Base-by-base conservation (phyloP, 495 filamentous ascomycete genomes). In the Aspergillus saccharolyticus region DNA sequence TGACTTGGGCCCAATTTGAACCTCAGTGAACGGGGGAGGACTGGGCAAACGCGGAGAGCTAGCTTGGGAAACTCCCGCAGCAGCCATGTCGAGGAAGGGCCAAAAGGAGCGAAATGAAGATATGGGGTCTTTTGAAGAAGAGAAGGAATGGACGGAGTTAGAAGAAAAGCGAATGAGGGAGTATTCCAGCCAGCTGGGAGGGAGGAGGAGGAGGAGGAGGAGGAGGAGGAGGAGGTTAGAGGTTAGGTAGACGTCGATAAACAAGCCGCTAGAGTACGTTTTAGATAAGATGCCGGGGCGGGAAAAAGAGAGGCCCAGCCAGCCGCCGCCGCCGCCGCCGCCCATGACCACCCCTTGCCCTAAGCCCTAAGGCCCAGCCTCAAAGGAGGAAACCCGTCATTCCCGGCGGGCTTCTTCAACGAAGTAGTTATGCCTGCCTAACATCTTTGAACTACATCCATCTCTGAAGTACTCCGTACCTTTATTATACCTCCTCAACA, bases 21-120 rank as follows among this genome's bases (percentile, higher is more conserved):
- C 92, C 73, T 96, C 91, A 54, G 91, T 87, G 44, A 92, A 86
- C 42, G 91, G 91, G 52, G 91, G 91, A 48, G 91, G 91, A 72
- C 88, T 91, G 39, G 91, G 91, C 14, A 96, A 84, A 64, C 91
- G 87, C 46, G 90, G 91, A 28, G 90, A 95, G 70, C 83, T 89
- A 54, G 88, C 85, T 46, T 89, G 83, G 76, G 79, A 81, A 79
- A 83, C 82, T 79, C 70, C 74, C 60, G 70, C 71, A 63, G 79
- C 67, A 66, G 78, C 71, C 76, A 81, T 82, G 57, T 58, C 68
- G 51, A 28, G 61, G 59, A 59, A 25, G 30, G 22, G n/a, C n/a
- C n/a, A 16, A 18, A 46, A 54, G 47, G 46, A 59, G 51, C 48
- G 60, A 59, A 39, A 59, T 66, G 66, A 56, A 54, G 61, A 53